Evolutionary conservation across 495 filamentous ascomycete species (phyloP).

Genomic region (Lentithecium fluviatile): DNA sequence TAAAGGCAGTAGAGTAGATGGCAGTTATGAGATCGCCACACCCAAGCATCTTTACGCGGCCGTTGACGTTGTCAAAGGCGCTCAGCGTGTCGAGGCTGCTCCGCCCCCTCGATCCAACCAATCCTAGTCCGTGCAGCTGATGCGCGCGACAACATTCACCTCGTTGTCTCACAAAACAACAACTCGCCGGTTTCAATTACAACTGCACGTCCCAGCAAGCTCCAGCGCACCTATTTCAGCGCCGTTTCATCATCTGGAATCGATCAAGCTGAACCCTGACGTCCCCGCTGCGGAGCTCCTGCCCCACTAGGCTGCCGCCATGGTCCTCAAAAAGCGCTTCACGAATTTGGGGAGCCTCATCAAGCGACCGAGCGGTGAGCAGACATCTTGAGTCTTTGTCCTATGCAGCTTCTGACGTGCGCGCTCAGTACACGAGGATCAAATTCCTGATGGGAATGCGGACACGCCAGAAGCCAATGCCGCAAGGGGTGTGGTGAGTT

Average conservation of each 20-base stretch:
- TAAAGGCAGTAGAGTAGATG: too few relatives aligned
- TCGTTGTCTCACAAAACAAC: neutral
- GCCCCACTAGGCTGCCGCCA: constrained; percentile 15
- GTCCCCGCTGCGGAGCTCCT: neutral
- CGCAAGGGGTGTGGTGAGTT: constrained; percentile 54
- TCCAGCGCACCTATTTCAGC: neutral
- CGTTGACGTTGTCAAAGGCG: constrained; percentile 17
- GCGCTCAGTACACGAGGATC: constrained; percentile 15
- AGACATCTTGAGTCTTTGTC: neutral
- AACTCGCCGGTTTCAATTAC: neutral
- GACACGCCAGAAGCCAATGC: constrained; percentile 57
- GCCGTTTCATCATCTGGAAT: too few relatives aligned
- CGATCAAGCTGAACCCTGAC: too few relatives aligned
- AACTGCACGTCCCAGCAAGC: neutral
- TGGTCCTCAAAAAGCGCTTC: constrained; percentile 35
- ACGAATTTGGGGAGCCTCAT: constrained; percentile 26
- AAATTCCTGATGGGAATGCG: constrained; percentile 11
- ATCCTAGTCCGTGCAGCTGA: constrained; percentile 3
- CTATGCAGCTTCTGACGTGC: constrained; percentile 2
- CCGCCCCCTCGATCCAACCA: neutral
- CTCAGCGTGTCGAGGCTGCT: constrained; percentile 3
- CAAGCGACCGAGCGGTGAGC: constrained; percentile 20
- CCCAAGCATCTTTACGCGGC: constrained; percentile 22
- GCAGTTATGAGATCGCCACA: constrained; percentile 9
- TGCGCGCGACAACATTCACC: neutral